Conservation (phyloP, 73 alveolate species). For the Paramecium primaurelia region DNA sequence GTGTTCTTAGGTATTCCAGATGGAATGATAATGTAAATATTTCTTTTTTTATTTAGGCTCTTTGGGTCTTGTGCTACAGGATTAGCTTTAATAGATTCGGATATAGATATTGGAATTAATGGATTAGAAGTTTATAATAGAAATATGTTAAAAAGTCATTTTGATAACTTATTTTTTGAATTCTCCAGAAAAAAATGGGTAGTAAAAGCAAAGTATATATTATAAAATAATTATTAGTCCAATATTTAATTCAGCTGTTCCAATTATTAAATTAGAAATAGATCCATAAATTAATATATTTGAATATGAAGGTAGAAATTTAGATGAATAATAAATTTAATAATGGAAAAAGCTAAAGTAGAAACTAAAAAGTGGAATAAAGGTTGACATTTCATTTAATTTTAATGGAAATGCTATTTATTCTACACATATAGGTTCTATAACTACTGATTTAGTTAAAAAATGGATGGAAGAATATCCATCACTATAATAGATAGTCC, state of each 20-base stretch:
- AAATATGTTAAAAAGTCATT: background rate
- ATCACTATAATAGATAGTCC: background rate
- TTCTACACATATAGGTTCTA: background rate
- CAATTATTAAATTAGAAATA: constrained; percentile 25
- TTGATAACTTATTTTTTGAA: background rate
- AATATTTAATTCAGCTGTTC: background rate
- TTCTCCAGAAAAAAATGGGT: background rate
- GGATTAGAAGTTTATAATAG: constrained; percentile 49
- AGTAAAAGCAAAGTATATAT: background rate
- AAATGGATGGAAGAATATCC: constrained; percentile 15
- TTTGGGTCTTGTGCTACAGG: constrained; percentile 64
- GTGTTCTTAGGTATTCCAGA: background rate
- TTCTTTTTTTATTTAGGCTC: background rate
- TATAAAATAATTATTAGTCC: background rate
- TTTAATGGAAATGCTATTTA: background rate
- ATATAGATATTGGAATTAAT: constrained; percentile 49
- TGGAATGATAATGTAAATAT: background rate
- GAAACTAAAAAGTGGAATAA: background rate
- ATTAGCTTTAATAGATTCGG: constrained; percentile 45
- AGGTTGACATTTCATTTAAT: constrained; percentile 12
- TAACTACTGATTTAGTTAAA: constrained; percentile 18
- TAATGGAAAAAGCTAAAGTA: background rate
- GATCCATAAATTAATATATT: background rate
- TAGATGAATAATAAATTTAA: background rate
- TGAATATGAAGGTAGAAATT: background rate